phyloP scores from a whole-genome alignment of 768 basidiomycete genomes.

The Mycena vulgaris region DNA sequence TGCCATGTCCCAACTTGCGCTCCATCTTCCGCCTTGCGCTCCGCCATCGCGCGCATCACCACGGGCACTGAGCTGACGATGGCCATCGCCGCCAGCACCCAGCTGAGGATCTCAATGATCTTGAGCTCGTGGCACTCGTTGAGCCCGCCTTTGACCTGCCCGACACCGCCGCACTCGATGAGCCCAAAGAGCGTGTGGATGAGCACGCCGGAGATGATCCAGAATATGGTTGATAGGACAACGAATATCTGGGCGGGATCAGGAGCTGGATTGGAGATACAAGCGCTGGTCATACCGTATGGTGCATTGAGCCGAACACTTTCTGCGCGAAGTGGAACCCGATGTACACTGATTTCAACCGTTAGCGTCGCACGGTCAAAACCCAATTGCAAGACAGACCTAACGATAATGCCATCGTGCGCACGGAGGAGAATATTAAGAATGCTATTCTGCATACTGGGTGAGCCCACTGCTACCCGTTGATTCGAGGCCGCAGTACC shows the following conservation, averaged over 20 bases:
- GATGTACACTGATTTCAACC: slow-evolving; percentile 23
- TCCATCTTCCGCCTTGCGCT: too few species aligned
- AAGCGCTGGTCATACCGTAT: slow-evolving; percentile 19
- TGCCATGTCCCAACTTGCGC: too few species aligned
- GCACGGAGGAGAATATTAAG: slow-evolving; percentile 25
- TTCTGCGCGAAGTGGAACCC: slow-evolving; percentile 25
- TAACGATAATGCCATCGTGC: slow-evolving; percentile 25
- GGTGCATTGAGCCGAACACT: slow-evolving; percentile 14
- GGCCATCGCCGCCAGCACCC: slow-evolving; percentile 22
- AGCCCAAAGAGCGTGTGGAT: slow-evolving; percentile 27
- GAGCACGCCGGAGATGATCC: slow-evolving; percentile 25
- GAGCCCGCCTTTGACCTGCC: not conserved
- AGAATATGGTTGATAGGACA: slow-evolving; percentile 20
- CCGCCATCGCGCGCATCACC: too few species aligned
- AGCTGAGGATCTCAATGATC: slow-evolving; percentile 22
- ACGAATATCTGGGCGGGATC: slow-evolving; percentile 19
- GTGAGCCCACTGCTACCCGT: too few species aligned
- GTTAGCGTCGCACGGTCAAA: too few species aligned
- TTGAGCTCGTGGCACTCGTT: slow-evolving; percentile 29
- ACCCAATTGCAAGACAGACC: not conserved
- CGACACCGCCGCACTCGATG: slow-evolving; percentile 25
- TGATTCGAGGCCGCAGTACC: not conserved
- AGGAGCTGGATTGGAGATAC: not conserved
- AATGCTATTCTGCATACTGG: slow-evolving; percentile 23
- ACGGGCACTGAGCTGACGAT: not conserved